These are phyloP conservation scores for Lachancea fermentati DNA, from an alignment of 805 yeast genomes.

Conservation along the genomic window DNA sequence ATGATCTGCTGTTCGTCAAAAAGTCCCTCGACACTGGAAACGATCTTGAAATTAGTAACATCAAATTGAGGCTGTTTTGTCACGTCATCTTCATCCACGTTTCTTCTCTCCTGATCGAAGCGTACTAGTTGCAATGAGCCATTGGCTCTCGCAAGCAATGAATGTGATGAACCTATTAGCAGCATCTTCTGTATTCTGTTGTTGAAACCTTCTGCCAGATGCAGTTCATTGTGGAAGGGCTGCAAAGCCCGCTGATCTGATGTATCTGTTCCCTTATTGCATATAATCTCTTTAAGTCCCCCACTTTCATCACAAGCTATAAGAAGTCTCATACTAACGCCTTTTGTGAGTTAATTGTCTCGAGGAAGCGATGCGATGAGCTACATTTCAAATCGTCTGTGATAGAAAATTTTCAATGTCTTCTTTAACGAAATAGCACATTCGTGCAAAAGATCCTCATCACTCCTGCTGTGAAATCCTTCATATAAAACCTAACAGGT, in stretches of 20 bases:
- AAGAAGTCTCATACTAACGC: slow-evolving; percentile 47
- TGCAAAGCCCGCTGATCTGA: slow-evolving; percentile 61
- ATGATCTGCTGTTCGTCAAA: slow-evolving; percentile 21
- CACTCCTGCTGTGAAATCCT: too few relatives aligned
- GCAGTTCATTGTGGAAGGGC: slow-evolving; percentile 50
- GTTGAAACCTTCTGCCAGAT: slow-evolving; percentile 37
- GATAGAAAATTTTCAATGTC: slow-evolving; percentile 1
- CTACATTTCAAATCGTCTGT: not conserved
- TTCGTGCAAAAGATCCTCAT: too few relatives aligned
- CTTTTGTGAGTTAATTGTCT: too few relatives aligned
- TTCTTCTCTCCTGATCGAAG: slow-evolving; percentile 23
- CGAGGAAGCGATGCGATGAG: slow-evolving; percentile 14
- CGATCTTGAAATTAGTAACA: slow-evolving; percentile 18
- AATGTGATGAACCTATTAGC: slow-evolving; percentile 29
- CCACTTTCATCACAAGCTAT: slow-evolving; percentile 67
- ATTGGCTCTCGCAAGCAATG: slow-evolving; percentile 42
- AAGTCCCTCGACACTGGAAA: slow-evolving; percentile 16
- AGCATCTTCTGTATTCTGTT: slow-evolving; percentile 35
- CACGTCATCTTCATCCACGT: slow-evolving; percentile 8
- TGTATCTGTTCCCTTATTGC: slow-evolving; percentile 71
- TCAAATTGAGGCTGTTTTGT: slow-evolving; percentile 15
- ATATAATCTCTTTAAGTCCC: slow-evolving; percentile 55
- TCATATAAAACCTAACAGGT: too few relatives aligned
- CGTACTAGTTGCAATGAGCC: slow-evolving; percentile 40
- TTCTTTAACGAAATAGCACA: not conserved